Conservation (phyloP, 1,139 yeast genomes). For the Candida tunisiensis region DNA sequence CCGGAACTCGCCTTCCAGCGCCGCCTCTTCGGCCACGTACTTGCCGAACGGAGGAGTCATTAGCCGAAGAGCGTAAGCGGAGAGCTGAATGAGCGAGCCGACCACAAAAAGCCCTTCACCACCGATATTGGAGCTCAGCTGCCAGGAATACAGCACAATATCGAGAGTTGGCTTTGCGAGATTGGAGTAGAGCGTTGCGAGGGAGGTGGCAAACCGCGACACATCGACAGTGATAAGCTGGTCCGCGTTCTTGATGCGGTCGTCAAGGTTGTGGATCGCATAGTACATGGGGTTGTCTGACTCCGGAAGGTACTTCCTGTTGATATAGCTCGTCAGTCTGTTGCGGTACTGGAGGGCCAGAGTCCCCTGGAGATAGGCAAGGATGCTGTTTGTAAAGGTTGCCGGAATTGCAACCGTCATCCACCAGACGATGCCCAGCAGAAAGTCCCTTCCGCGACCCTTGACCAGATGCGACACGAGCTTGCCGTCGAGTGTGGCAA, state of each 20-base stretch:
- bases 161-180: slow-evolving; percentile 74
- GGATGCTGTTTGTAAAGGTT: slow-evolving; percentile 56
- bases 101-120: slow-evolving; percentile 72
- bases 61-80: slow-evolving; percentile 55
- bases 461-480: slow-evolving; percentile 72
- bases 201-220: slow-evolving; percentile 52
- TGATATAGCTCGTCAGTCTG: slow-evolving; percentile 45
- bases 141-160: slow-evolving; percentile 66
- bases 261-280: slow-evolving; percentile 39
- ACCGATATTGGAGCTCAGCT: slow-evolving; percentile 58
- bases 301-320: slow-evolving; percentile 50
- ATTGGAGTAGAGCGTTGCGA: slow-evolving; percentile 73
- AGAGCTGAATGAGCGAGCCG: slow-evolving; percentile 67
- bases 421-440: slow-evolving; percentile 57
- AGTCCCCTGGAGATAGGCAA: slow-evolving; percentile 54
- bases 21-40: slow-evolving; percentile 62
- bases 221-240: slow-evolving; percentile 73
- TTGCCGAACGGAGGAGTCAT: slow-evolving; percentile 87
- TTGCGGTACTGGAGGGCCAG: slow-evolving; percentile 51
- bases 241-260: slow-evolving; percentile 57
- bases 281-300: slow-evolving; percentile 31
- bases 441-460: slow-evolving; percentile 47
- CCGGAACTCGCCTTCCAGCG: slow-evolving; percentile 73
- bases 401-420: slow-evolving; percentile 81
- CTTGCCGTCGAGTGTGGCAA: slow-evolving; percentile 76